Conservation (phyloP, 768 basidiomycete species). For the Termitomyces eurrhizus region DNA sequence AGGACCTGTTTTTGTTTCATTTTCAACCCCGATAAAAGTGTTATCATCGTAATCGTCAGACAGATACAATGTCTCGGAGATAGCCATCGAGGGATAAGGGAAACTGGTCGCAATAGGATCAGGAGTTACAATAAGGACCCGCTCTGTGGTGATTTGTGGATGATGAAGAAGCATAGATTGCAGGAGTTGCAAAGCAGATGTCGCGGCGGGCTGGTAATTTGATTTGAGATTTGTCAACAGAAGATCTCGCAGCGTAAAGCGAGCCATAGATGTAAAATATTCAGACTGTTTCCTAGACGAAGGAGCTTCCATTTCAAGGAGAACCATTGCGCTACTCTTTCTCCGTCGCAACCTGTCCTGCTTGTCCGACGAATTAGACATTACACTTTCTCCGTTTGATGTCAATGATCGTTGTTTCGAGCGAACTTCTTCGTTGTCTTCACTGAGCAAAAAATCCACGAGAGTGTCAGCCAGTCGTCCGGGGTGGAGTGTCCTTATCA, state of each 20-base stretch:
- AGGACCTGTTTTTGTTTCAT: constrained; percentile 17
- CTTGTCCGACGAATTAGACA: constrained; percentile 32
- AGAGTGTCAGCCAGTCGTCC: constrained; percentile 68
- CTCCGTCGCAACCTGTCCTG: constrained; percentile 50
- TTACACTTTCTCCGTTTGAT: constrained; percentile 34
- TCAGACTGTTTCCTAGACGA: constrained; percentile 65
- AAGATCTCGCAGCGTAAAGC: constrained; percentile 91
- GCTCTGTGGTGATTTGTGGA: constrained; percentile 58
- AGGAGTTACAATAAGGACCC: constrained; percentile 65
- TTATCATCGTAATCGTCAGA: constrained; percentile 53
- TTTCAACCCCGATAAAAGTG: constrained; percentile 33
- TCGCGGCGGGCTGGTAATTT: constrained; percentile 55
- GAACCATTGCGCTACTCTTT: constrained; percentile 87
- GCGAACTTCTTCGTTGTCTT: constrained; percentile 70
- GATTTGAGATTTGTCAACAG: constrained; percentile 77
- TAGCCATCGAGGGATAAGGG: constrained; percentile 51
- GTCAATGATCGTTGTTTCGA: constrained; percentile 36
- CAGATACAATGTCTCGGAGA: constrained; percentile 14
- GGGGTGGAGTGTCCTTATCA: constrained; percentile 69
- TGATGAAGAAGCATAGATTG: constrained; percentile 71
- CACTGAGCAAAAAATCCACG: constrained; percentile 77
- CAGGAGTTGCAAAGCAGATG: constrained; percentile 78
- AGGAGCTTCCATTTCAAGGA: constrained; percentile 83
- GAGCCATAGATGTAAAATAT: constrained; percentile 84
- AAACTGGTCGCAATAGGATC: constrained; percentile 75